Conservation (phyloP, 2,329 filamentous ascomycete genomes). For the Metarhizium sp. region DNA sequence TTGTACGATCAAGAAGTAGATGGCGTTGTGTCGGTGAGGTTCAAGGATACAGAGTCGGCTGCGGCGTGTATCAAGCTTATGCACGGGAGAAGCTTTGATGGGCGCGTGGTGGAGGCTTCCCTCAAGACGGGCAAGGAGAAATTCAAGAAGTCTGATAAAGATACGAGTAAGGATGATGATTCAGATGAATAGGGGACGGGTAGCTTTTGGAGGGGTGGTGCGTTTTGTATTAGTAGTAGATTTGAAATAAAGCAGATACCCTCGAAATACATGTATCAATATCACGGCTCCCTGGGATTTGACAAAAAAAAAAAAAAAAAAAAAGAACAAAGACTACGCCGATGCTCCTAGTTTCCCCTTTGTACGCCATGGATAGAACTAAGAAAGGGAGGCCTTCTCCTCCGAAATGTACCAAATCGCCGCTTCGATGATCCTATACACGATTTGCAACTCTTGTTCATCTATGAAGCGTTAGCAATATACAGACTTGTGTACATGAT, state of each 20-base stretch:
- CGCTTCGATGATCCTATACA: conserved; percentile 62
- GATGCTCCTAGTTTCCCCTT: background rate
- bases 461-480: conserved; percentile 24
- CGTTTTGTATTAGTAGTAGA: background rate
- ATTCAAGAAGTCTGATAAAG: conserved; percentile 59
- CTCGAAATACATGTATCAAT: background rate
- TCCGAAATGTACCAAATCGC: conserved; percentile 58
- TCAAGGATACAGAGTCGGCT: conserved; percentile 62
- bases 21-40: conserved; percentile 79
- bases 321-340: too few species aligned
- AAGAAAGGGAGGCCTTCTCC: conserved; percentile 30
- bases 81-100: conserved; percentile 72
- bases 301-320: too few species aligned
- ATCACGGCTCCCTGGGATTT: too few species aligned
- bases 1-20: conserved; percentile 80
- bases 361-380: background rate
- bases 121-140: conserved; percentile 62
- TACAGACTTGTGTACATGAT: background rate
- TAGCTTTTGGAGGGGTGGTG: background rate
- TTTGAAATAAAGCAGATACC: conserved; percentile 2
- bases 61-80: conserved; percentile 63
- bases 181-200: conserved; percentile 15
- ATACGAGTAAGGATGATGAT: conserved; percentile 33
- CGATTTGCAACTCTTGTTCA: conserved; percentile 55
- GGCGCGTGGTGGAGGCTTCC: conserved; percentile 60